Evolutionary conservation across 768 basidiomycete species (phyloP).

Genomic region (Pisolithus tinctorius): DNA sequence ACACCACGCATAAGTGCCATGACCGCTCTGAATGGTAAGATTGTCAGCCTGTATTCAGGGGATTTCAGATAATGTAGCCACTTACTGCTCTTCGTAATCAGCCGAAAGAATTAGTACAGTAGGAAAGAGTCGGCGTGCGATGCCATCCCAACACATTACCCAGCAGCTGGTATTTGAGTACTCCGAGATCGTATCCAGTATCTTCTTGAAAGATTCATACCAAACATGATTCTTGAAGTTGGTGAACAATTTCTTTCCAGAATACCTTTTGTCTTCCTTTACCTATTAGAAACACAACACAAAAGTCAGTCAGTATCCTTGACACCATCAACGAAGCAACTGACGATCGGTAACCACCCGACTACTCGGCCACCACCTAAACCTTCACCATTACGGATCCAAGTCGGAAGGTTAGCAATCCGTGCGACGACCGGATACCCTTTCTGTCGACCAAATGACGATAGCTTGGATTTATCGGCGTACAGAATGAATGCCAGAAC

Average conservation of each 20-base stretch:
- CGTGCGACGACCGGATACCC: too few relatives aligned
- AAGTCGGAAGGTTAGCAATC: too few relatives aligned
- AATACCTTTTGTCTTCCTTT: background rate
- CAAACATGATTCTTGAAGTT: constrained; percentile 9
- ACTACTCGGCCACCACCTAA: constrained; percentile 15
- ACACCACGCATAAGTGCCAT: constrained; percentile 22
- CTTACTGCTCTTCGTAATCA: constrained; percentile 7
- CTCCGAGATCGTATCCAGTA: background rate
- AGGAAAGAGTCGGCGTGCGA: too few relatives aligned
- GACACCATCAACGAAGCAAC: background rate
- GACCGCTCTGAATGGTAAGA: background rate
- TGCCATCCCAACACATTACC: constrained; percentile 14
- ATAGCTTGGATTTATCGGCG: constrained; percentile 36
- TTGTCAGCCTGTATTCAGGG: constrained; percentile 21
- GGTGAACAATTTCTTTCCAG: background rate
- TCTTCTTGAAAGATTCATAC: background rate
- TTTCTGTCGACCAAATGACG: constrained; percentile 15
- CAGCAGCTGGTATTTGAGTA: background rate
- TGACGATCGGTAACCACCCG: constrained; percentile 26
- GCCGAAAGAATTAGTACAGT: too few relatives aligned
- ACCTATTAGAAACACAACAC: background rate
- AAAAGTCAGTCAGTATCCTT: background rate
- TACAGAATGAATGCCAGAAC: constrained; percentile 30
- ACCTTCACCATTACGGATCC: too few relatives aligned
- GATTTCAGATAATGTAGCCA: background rate